Conservation (phyloP, 306 rosid genomes). For the Rosa multiflora region DNA sequence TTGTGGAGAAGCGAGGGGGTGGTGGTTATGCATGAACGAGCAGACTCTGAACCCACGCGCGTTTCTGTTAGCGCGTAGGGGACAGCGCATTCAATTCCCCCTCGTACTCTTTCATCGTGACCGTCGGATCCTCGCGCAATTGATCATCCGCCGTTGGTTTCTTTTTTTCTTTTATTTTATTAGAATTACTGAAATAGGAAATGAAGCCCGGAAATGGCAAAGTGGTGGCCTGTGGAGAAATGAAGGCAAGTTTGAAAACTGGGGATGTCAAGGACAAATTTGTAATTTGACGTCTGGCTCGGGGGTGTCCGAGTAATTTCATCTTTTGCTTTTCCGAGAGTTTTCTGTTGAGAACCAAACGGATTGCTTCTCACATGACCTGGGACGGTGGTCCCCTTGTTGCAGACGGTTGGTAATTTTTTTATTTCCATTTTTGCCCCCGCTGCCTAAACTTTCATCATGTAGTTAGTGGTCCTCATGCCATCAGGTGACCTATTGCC, state of each 20-base stretch:
- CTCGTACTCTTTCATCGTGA: neutral
- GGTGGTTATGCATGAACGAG: slow-evolving; percentile 23
- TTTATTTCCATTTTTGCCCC: neutral
- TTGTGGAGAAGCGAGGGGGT: neutral
- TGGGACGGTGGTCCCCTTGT: neutral
- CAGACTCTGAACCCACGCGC: neutral
- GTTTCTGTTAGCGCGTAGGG: neutral
- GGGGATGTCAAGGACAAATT: neutral
- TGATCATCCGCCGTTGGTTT: neutral
- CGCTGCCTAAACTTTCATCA: too few relatives aligned
- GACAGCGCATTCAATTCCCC: neutral
- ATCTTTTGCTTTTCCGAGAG: too few relatives aligned
- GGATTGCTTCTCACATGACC: neutral
- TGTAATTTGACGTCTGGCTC: neutral
- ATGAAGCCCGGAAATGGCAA: neutral
- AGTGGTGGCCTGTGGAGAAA: neutral
- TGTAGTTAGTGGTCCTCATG: too few relatives aligned
- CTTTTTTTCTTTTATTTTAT: too few relatives aligned
- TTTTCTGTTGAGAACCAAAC: neutral
- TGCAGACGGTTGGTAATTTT: neutral
- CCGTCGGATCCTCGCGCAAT: neutral
- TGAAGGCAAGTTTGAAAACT: neutral
- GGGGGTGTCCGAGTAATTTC: neutral
- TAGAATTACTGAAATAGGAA: neutral
- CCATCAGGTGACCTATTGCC: too few relatives aligned